Evolutionary conservation across 108 stramenopile genomes (phyloP), one percentile per base, ranked within the genome.

Genomic region (Mayamaea pseudoterrestris): DNA sequence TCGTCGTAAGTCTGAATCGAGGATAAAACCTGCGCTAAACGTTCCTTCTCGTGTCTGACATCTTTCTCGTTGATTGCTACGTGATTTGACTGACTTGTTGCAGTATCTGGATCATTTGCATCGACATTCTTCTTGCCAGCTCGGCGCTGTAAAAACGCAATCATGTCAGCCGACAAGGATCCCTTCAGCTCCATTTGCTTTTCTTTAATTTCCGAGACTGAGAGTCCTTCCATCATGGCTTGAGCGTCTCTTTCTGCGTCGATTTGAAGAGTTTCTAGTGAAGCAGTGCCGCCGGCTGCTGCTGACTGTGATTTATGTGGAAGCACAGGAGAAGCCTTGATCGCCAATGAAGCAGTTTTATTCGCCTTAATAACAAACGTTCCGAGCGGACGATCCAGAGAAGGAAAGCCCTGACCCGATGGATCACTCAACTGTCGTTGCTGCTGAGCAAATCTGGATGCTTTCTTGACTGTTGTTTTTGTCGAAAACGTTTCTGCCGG

Each of bases 1-100:
- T 89, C 82, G 20, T 89, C 72, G 39, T 76, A 58, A 5, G 79
- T 89, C 13, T 51, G 53, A 30, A 85, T 61, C 12, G 73, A 70
- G 14, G 88, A 60, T 20, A 85, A 49, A 9, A 85, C 34, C 28
- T 63, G 43, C 4, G 82, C 71, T 18, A 81, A 52, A 26, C 64
- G 55, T 60, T 69, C 66, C 57, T 80, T 83, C 35, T 62, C 64
- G 25, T 72, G 54, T n/a, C 44, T 34, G 45, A 47, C 71, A 21
- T 47, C 42, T 29, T 26, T 14, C 8, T 47, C 5, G 27, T 35
- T 35, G 37, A 21, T 16, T 24, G 16, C 39, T 31, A 61, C 39
- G 25, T 22, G 36, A 30, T 30, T 49, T 34, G 1, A 14, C 35
- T 39, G 30, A 34, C 51, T 30, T 27, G 27, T 9, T 39, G 13